Evolutionary conservation across 2,329 filamentous ascomycete species (phyloP), one percentile per base, ranked within the genome.

Genomic region (Tolypocladium amazonense): DNA sequence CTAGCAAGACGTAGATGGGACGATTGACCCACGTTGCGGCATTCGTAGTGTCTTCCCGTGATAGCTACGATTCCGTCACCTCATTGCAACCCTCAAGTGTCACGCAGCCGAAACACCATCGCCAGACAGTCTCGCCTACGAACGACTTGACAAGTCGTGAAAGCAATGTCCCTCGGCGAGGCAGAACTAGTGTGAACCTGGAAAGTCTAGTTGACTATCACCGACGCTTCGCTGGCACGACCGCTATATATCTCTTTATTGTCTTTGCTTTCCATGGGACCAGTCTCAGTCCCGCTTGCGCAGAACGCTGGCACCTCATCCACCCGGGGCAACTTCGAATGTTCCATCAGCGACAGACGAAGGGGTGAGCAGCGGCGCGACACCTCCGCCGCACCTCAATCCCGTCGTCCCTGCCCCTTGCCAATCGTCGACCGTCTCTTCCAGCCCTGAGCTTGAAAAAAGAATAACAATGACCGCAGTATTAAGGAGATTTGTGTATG

Each of bases 401-500:
- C 20, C 27, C 23, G 27, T 52, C 15, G 4, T 56, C 52, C 56
- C 50, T 27, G 20, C 41, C 58, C 38, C 1, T 57, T 35, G 33
- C 8, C 56, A 30, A 20, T 35, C 38, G 20, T 54, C 57, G 18
- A 55, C 45, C 38, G 9, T 45, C 39, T 45, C 41, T 30, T 18
- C 37, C 53, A 27, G 6, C 25, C 14, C 39, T 47, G 9, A 12
- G 20, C 14, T 30, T 37, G 7, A 37, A 37, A 37, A 37, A 4
- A 38, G 53, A 58, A 50, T 56, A 58, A 59, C 20, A 60, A 55
- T 61, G 61, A 47, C 59, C 55, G 56, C 58, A 66, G 65, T 66
- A 73, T 72, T 73, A 73, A 69, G 66, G 70, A 73, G 67, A 73
- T 71, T 68, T 71, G 68, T 68, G 67, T 72, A 71, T 66, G 69